Evolutionary conservation across 371 early-diverging fungal species (phyloP), one percentile per base, ranked within the genome.

Genomic region (Apophysomyces ossiformis): DNA sequence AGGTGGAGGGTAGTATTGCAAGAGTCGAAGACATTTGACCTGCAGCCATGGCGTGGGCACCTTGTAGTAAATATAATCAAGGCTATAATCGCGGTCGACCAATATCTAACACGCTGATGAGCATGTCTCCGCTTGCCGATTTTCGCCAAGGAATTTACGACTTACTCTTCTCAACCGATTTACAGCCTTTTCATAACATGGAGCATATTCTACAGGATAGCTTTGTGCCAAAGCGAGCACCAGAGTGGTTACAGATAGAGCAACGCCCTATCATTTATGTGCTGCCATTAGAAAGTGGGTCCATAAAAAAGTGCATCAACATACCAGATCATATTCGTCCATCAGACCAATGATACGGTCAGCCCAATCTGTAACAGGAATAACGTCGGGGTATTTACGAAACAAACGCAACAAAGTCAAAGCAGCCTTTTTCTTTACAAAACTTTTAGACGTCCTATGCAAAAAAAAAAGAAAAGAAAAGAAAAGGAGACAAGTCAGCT

Each of bases 1-100:
- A 38, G 95, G 92, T 9, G 95, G 90, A 37, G 97, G 96, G 74
- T 92, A 97, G 77, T 97, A 95, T 78, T 97, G 98, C 57, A 99
- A 74, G 32, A 98, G 85, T 43, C 96, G 88, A 57, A 99, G 82
- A 32, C 98, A 87, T 73, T 96, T 97, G 69, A 97, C 92, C 75
- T 97, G 97, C 43, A 99, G 85, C 99, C 99, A 99, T 57, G 99
- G 99, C 39, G 90, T 92, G 0, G 98, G 96, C 39, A 98, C 95
- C 73, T 95, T 95, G 82, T 99, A 98, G 83, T 99, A 99, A 21
- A 95, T 85, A 72, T 97, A 95, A 68, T 97, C 96, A 12, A 86
- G 61, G 5, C 90, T 81, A 73, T 87, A 95, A 54, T 95, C 95
- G 59, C 89, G 85, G 36, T 95, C 93, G 32, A 95, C 79, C n/a